Conservation (phyloP, 129 eudicot species). For the Tagetes patula region DNA sequence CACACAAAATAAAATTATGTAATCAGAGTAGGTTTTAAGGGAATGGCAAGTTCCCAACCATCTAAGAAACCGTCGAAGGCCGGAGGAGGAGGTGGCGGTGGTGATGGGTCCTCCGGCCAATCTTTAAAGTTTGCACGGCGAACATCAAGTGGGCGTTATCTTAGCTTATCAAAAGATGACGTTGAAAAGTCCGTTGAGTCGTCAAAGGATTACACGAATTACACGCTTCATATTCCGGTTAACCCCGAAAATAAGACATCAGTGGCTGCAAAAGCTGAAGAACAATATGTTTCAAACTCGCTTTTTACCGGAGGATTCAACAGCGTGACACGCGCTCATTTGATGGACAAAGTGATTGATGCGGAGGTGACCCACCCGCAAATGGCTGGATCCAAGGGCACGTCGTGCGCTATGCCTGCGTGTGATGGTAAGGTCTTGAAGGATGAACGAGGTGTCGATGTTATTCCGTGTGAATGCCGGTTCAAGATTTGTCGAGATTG, state of each 20-base stretch:
- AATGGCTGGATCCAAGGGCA: constrained; percentile 71
- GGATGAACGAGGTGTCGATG: constrained; percentile 71
- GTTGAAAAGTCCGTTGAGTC: constrained; percentile 62
- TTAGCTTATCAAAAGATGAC: constrained; percentile 72
- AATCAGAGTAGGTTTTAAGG: constrained; percentile 26
- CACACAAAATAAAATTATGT: neutral
- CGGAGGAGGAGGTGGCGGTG: constrained; percentile 26
- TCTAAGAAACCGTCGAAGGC: constrained; percentile 51
- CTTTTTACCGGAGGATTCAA: constrained; percentile 91
- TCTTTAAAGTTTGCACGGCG: constrained; percentile 77
- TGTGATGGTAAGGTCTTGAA: constrained; percentile 87
- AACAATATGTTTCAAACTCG: constrained; percentile 83
- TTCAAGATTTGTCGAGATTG: constrained; percentile 91
- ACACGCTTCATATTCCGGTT: constrained; percentile 84
- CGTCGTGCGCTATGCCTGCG: constrained; percentile 70
- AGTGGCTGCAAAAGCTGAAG: constrained; percentile 86
- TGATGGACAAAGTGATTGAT: constrained; percentile 88
- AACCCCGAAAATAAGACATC: constrained; percentile 71
- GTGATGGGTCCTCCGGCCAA: constrained; percentile 37
- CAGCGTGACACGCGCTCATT: constrained; percentile 94
- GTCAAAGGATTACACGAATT: constrained; percentile 66
- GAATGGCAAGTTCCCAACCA: constrained; percentile 58
- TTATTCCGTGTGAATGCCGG: constrained; percentile 89
- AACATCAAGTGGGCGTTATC: constrained; percentile 81
- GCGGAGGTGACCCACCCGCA: constrained; percentile 71